These are phyloP conservation scores for Lablab purpureus DNA, from an alignment of 306 rosid genomes.

Conservation along the genomic window DNA sequence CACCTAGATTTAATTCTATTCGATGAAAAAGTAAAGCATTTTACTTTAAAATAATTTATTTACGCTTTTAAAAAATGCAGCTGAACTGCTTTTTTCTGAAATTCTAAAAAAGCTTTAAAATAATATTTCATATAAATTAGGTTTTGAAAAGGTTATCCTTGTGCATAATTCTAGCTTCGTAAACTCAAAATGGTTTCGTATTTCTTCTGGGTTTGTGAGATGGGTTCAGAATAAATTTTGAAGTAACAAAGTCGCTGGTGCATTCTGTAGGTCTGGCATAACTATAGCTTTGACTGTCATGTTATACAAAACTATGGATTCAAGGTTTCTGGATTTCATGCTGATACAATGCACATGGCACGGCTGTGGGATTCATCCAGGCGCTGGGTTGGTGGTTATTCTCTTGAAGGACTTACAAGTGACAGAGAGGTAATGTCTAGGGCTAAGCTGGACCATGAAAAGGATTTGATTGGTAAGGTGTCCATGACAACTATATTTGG, in stretches of 20 bases:
- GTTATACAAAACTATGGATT: slow-evolving; percentile 91
- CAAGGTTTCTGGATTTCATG: slow-evolving; percentile 91
- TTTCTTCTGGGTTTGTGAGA: not conserved
- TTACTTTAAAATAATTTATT: not conserved
- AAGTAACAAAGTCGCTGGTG: slow-evolving; percentile 48
- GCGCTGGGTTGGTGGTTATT: slow-evolving; percentile 84
- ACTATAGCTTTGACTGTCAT: slow-evolving; percentile 96
- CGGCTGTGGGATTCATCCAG: slow-evolving; percentile 99
- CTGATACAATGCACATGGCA: slow-evolving; percentile 99
- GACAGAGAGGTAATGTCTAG: slow-evolving; percentile 75
- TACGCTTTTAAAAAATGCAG: not conserved
- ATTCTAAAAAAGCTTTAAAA: not conserved
- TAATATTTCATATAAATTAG: not conserved
- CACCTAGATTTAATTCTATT: not conserved
- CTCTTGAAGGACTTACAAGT: slow-evolving; percentile 91
- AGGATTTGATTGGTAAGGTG: slow-evolving; percentile 60
- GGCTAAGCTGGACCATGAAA: slow-evolving; percentile 50
- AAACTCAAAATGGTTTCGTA: slow-evolving; percentile 1
- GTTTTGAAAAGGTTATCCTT: not conserved
- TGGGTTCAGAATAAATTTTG: slow-evolving; percentile 39
- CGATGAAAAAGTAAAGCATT: not conserved
- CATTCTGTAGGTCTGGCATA: slow-evolving; percentile 91
- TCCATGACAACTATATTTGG: slow-evolving; percentile 60
- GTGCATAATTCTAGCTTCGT: slow-evolving; percentile 7
- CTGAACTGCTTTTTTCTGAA: not conserved